phyloP scores from a whole-genome alignment of 768 basidiomycete genomes.

The Udeniomyces megalosporus region DNA sequence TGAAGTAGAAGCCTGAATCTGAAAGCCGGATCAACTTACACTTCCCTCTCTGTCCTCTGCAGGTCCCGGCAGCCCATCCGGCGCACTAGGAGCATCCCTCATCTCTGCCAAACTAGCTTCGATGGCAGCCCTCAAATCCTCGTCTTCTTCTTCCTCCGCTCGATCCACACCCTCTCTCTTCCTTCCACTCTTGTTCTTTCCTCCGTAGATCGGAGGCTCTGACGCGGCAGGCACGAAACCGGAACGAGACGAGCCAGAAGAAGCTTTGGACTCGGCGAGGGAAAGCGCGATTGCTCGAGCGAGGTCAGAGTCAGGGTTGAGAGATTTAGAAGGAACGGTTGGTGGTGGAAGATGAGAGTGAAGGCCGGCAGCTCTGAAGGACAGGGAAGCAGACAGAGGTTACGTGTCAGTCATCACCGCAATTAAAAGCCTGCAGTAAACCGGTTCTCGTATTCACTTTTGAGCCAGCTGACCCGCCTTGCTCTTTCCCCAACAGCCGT shows the following conservation, averaged over 20 bases:
- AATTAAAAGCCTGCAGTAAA: too few relatives aligned
- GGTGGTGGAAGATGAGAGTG: not conserved
- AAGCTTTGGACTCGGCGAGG: slow-evolving; percentile 48
- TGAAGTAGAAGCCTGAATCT: too few relatives aligned
- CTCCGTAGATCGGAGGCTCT: slow-evolving; percentile 52
- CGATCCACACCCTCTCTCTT: slow-evolving; percentile 21
- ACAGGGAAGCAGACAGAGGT: not conserved
- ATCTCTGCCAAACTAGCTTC: slow-evolving; percentile 80
- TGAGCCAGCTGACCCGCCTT: slow-evolving; percentile 10
- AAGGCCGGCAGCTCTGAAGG: not conserved
- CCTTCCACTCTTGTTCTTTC: slow-evolving; percentile 22
- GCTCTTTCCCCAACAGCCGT: slow-evolving; percentile 62
- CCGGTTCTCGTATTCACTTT: too few relatives aligned
- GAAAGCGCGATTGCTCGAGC: slow-evolving; percentile 86
- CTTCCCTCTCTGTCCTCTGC: slow-evolving; percentile 57
- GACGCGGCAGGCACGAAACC: slow-evolving; percentile 50
- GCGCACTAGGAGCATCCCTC: slow-evolving; percentile 22
- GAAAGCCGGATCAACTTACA: too few relatives aligned
- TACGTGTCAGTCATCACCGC: too few relatives aligned
- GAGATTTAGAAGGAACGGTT: not conserved
- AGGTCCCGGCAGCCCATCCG: not conserved
- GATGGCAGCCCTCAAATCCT: slow-evolving; percentile 80
- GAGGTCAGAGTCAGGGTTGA: slow-evolving; percentile 56
- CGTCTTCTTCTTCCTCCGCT: slow-evolving; percentile 67
- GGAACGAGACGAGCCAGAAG: slow-evolving; percentile 35